Evolutionary conservation across 1,284 basidiomycete species (phyloP), one percentile per base, ranked within the genome.

Genomic region (Entoloma clypeatum): DNA sequence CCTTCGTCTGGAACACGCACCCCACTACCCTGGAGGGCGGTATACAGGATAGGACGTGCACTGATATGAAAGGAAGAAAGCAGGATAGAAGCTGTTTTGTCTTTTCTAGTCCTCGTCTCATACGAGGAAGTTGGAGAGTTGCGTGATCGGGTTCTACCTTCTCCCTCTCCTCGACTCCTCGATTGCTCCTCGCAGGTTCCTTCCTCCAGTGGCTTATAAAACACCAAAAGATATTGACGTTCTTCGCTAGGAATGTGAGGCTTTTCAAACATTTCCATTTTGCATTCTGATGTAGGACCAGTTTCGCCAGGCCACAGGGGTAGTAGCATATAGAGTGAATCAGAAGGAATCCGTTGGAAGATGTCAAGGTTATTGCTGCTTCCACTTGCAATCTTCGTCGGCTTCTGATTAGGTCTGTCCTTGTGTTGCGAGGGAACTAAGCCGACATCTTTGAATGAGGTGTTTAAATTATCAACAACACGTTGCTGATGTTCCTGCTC

Each of bases 271-370:
- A 42, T 46, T 11, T 27, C 16, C 16, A 31, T 23, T 33, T 54
- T 63, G 47, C 44, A 55, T 18, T 48, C 52, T 8, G 61, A 68
- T 11, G 55, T 51, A 0, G 71, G 54, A 54, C 85, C 85, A 0
- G 76, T 83, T 51, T 83, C 80, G n/a, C 78, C 75, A 7, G 82
- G 78, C 85, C 86, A 89, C 25, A 89, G 68, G 3, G 86, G 86
- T n/a, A 89, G 66, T 14, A 89, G 69, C 86, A 89, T 88, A 59
- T 82, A 86, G 31, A 87, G 63, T 18, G 75, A 74, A 14, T 87
- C 81, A 3, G 74, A 61, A 0, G 82, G 81, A 18, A 87, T 70
- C 29, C 75, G 67, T 34, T 74, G 72, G 46, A 88, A 79, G 45
- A 86, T 71, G 36, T 79, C 57, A 14, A 45, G 41, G 13, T 48